Conservation (phyloP, 768 basidiomycete genomes). For the Russula compacta region DNA sequence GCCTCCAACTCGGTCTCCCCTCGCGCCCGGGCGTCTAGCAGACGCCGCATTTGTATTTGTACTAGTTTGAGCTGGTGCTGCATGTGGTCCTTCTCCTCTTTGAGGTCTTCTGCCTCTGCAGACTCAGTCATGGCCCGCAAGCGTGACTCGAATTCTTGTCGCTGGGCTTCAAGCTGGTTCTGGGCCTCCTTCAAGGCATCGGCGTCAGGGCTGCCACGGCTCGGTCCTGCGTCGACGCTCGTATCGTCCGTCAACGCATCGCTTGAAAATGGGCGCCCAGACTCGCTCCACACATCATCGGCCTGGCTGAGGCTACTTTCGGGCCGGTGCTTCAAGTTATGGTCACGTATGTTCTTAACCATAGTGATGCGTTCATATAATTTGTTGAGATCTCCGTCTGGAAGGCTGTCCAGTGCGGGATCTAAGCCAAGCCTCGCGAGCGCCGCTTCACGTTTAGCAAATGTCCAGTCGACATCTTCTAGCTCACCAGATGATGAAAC, state of each 20-base stretch:
- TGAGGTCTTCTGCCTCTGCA: slow-evolving; percentile 76
- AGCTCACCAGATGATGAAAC: slow-evolving; percentile 57
- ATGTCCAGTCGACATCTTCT: slow-evolving; percentile 91
- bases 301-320: slow-evolving; percentile 83
- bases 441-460: slow-evolving; percentile 90
- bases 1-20: slow-evolving; percentile 64
- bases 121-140: slow-evolving; percentile 54
- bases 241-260: slow-evolving; percentile 83
- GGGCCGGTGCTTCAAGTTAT: slow-evolving; percentile 70
- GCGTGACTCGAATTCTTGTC: slow-evolving; percentile 48
- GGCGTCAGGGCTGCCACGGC: slow-evolving; percentile 54
- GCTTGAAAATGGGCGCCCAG: slow-evolving; percentile 68
- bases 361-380: slow-evolving; percentile 91
- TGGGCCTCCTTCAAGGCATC: slow-evolving; percentile 64
- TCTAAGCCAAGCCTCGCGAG: slow-evolving; percentile 79
- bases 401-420: slow-evolving; percentile 83
- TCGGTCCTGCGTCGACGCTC: slow-evolving; percentile 60
- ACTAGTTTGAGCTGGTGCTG: slow-evolving; percentile 78
- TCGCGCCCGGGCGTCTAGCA: slow-evolving; percentile 65
- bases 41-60: slow-evolving; percentile 71
- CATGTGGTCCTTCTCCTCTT: slow-evolving; percentile 89
- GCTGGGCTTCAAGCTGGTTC: slow-evolving; percentile 49
- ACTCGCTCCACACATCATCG: slow-evolving; percentile 86
- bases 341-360: slow-evolving; percentile 80
- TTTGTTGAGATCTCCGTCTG: slow-evolving; percentile 91